Conservation (phyloP, 208 protist genomes). For the Tetramitus jugosus region DNA sequence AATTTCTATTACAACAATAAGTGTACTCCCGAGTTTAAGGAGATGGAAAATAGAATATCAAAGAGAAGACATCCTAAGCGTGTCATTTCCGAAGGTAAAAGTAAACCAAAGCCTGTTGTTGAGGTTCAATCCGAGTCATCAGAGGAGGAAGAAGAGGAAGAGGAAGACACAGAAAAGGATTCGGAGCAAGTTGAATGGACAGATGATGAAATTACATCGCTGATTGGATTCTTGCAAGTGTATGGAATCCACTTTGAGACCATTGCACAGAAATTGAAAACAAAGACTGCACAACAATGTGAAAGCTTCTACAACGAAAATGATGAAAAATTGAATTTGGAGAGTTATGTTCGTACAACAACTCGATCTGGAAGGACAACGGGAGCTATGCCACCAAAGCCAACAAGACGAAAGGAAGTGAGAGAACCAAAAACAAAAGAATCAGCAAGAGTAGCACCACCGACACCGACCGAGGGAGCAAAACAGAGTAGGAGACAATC, state of each 20-base stretch:
- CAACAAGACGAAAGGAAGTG: not conserved
- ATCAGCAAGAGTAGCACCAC: not conserved
- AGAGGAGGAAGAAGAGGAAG: not conserved
- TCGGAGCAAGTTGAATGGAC: not conserved
- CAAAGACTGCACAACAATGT: constrained; percentile 31
- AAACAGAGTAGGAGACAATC: not conserved
- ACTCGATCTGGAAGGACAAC: too few species aligned
- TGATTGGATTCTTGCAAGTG: not conserved
- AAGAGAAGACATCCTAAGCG: not conserved
- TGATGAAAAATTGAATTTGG: not conserved
- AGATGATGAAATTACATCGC: constrained; percentile 8
- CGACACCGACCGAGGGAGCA: not conserved
- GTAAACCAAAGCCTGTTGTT: not conserved
- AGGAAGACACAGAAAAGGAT: not conserved
- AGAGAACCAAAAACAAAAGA: not conserved
- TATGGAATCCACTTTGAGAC: constrained; percentile 27
- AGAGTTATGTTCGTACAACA: not conserved
- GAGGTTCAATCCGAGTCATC: not conserved
- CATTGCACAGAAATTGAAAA: constrained; percentile 20
- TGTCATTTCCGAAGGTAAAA: not conserved
- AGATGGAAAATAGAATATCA: not conserved
- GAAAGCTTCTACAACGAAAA: constrained; percentile 30
- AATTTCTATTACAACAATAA: constrained; percentile 43
- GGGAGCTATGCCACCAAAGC: not conserved
- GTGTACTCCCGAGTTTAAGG: constrained; percentile 10